phyloP scores from a whole-genome alignment of 1,139 yeast genomes.

The Magnusiomyces ingens region DNA sequence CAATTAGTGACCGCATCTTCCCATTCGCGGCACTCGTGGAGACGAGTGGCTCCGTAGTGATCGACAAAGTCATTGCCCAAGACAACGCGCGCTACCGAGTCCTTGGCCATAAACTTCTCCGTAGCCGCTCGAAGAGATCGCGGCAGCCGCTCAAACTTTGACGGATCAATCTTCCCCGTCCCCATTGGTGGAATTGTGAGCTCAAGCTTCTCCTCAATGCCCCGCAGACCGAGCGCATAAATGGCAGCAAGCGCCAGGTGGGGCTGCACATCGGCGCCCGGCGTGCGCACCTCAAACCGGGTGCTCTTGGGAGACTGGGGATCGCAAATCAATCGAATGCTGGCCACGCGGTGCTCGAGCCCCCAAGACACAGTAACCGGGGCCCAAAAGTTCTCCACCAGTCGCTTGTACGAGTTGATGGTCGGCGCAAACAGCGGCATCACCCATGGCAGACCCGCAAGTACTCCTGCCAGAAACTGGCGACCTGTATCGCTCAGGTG shows the following conservation, averaged over 20 bases:
- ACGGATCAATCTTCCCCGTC: conserved; percentile 15
- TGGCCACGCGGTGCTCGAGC: conserved; percentile 34
- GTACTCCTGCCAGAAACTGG: conserved; percentile 33
- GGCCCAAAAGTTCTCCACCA: conserved; percentile 37
- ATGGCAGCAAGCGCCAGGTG: conserved; percentile 35
- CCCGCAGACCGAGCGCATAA: conserved; percentile 32
- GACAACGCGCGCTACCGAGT: conserved; percentile 31
- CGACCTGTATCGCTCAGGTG: conserved; percentile 31
- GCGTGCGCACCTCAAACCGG: conserved; percentile 34
- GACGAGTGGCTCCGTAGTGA: conserved; percentile 33
- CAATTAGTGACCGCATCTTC: conserved; percentile 35
- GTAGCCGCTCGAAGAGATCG: conserved; percentile 29
- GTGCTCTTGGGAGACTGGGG: conserved; percentile 29
- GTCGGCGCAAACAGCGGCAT: conserved; percentile 37
- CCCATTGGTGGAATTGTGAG: conserved; percentile 32
- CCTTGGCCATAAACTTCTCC: conserved; percentile 24
- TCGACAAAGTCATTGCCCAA: conserved; percentile 35
- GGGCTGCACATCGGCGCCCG: conserved; percentile 36
- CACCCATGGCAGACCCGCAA: conserved; percentile 31
- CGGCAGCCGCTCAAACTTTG: conserved; percentile 28
- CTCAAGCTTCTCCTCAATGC: conserved; percentile 27
- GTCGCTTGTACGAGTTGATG: conserved; percentile 34
- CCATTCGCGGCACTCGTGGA: conserved; percentile 30
- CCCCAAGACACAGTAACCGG: conserved; percentile 38
- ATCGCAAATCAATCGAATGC: conserved; percentile 32